Base-by-base conservation (phyloP, 2,329 filamentous ascomycete genomes). In the Stachybotrys elegans region DNA sequence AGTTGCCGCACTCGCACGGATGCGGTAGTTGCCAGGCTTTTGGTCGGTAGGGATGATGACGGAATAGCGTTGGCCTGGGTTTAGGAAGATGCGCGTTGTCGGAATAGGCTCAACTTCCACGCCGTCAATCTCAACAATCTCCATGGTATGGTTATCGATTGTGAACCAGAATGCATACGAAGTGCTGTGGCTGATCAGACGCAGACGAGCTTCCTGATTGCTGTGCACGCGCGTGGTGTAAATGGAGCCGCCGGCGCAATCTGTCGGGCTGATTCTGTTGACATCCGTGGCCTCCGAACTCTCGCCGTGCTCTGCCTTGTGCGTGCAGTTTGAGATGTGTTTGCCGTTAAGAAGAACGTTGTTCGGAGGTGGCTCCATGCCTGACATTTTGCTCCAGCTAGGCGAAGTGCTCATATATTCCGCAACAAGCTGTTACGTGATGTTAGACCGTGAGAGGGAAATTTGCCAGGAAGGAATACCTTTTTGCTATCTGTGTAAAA, bases 1-100 rank as follows among this genome's bases (percentile, higher is more conserved):
- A 2, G 22, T 47, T 11, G 48, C 48, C 5, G 40, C 48, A 4
- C 31, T 44, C 16, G 53, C 44, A 8, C 52, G 53, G 22, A 55
- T 52, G 6, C 46, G 43, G 21, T 55, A 56, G 22, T 43, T 49
- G 35, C 45, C 51, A 21, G 43, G 9, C 4, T 48, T 46, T 25
- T 56, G 51, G 43, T 69, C 70, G 23, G 69, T 71, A 1, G 70
- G 74, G 14, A 78, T 51, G 4, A 78, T 56, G 4, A 78, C 59
- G 5, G 65, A 62, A 52, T 74, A 74, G 9, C 75, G 67, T 53
- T 78, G 75, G 2, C 71, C 75, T 2, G 68, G 62, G 2, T 72
- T 61, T 32, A 78, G 58, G 47, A 75, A 76, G 19, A 76, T 42
- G 51, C 47, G 63, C 60, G 27, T 58, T 1, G 71, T 67, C 39